These are phyloP conservation scores for Claviceps purpurea DNA, from an alignment of 2,329 filamentous ascomycete species.

Conservation along the genomic window DNA sequence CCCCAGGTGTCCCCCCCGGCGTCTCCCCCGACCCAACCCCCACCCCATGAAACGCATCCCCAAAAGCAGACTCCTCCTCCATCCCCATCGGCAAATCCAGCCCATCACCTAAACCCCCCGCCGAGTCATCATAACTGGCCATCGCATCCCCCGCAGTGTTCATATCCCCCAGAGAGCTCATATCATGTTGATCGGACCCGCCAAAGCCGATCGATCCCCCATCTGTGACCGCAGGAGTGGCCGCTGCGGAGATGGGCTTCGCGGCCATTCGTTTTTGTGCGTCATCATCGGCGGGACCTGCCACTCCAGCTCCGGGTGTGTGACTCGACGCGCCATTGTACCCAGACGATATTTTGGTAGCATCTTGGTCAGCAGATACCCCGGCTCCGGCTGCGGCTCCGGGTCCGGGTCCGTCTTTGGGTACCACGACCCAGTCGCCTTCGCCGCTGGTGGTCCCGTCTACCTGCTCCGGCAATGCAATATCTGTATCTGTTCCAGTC, in stretches of 20 bases:
- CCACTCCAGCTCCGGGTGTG: background rate
- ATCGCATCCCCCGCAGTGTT: slow-evolving; percentile 62
- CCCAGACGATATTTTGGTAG: slow-evolving; percentile 5
- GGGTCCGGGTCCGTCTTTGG: slow-evolving; percentile 35
- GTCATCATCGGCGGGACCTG: background rate
- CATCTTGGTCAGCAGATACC: slow-evolving; percentile 25
- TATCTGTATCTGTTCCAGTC: slow-evolving; percentile 37
- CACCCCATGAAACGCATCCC: slow-evolving; percentile 64
- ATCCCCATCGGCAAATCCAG: slow-evolving; percentile 52
- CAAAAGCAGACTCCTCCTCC: slow-evolving; percentile 72
- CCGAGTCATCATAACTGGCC: slow-evolving; percentile 43
- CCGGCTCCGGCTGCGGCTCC: too few species aligned
- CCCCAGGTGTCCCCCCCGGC: too few species aligned
- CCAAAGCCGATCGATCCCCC: slow-evolving; percentile 33
- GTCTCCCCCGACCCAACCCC: too few species aligned
- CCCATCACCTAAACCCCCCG: slow-evolving; percentile 38
- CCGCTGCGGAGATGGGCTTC: slow-evolving; percentile 27
- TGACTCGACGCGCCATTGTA: background rate
- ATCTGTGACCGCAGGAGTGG: slow-evolving; percentile 30
- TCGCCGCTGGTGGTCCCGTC: slow-evolving; percentile 43
- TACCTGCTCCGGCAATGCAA: slow-evolving; percentile 18
- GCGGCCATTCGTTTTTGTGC: slow-evolving; percentile 10
- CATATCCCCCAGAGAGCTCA: slow-evolving; percentile 49
- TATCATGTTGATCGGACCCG: slow-evolving; percentile 43
- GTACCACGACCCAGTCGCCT: slow-evolving; percentile 65